Percentiles rank a stretch among this genome's conserved stretches.
phyloP scores from a whole-genome alignment of 352 stramenopile genomes.

The Globisporangium barbulae region DNA sequence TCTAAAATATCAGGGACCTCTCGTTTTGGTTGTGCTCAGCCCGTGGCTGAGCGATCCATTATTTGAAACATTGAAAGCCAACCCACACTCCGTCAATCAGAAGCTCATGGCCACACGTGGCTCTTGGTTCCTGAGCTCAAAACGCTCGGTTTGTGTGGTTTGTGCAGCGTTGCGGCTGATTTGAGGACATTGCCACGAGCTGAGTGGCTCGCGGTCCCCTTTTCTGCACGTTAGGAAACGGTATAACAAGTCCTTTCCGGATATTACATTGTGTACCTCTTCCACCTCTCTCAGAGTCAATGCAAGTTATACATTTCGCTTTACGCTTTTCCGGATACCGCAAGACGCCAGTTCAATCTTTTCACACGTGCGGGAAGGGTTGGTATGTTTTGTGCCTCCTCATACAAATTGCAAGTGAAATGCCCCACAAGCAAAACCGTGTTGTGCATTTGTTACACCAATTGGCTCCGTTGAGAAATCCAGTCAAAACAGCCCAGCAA shows the following conservation, averaged over 20 bases:
- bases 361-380: neutral
- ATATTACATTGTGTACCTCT: neutral
- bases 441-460: neutral
- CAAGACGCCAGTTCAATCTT: constrained; percentile 5
- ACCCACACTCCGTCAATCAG: neutral
- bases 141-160: neutral
- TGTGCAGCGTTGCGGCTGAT: neutral
- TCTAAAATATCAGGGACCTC: no score
- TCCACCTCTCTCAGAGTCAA: neutral
- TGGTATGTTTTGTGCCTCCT: neutral
- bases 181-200: neutral
- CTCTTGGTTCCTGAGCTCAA: neutral
- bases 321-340: neutral
- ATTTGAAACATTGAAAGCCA: no score
- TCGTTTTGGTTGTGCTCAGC: no score
- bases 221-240: neutral
- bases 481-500: neutral
- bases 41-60: no score
- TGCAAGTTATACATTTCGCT: neutral
- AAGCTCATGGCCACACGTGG: neutral
- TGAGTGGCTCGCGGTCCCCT: neutral
- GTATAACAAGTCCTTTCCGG: neutral
- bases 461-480: neutral
- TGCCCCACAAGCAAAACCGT: neutral
- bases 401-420: neutral